These are phyloP conservation scores for Eucalyptus curtisii DNA, from an alignment of 345 rosid genomes.

Conservation along the genomic window DNA sequence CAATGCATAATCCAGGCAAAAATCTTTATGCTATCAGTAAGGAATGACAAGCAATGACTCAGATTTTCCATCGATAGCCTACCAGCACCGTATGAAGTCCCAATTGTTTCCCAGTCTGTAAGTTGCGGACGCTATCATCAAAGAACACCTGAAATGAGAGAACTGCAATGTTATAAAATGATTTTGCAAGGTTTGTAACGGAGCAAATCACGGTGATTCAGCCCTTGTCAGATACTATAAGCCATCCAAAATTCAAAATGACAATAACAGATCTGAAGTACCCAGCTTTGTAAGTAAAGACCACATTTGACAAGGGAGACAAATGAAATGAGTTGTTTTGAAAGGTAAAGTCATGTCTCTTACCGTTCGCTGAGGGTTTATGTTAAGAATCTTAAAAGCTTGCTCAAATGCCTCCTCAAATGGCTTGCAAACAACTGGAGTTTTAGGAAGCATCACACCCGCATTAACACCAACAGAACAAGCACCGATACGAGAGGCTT, in stretches of 20 bases:
- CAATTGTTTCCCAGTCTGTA: conserved; percentile 59
- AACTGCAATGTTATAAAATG: not conserved
- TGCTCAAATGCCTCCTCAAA: conserved; percentile 59
- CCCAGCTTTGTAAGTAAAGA: not conserved
- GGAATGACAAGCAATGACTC: not conserved
- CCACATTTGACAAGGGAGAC: not conserved
- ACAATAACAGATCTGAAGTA: not conserved
- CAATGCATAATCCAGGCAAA: not conserved
- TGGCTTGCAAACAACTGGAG: conserved; percentile 78
- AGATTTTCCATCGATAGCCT: not conserved
- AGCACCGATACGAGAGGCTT: not conserved
- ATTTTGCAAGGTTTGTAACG: not conserved
- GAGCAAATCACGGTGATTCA: not conserved
- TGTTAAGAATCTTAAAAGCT: conserved; percentile 57
- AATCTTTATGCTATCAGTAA: not conserved
- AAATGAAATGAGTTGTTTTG: not conserved
- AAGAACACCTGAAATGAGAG: conserved; percentile 59
- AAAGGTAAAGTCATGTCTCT: not conserved
- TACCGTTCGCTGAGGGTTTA: conserved; percentile 75
- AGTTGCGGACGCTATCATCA: conserved; percentile 75
- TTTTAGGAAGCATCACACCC: conserved; percentile 27
- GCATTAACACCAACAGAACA: not conserved
- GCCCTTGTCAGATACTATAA: not conserved
- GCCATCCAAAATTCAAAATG: not conserved
- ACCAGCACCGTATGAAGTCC: conserved; percentile 86